Conservation (phyloP, 805 yeast species). For the Scheffersomyces stipitis region DNA sequence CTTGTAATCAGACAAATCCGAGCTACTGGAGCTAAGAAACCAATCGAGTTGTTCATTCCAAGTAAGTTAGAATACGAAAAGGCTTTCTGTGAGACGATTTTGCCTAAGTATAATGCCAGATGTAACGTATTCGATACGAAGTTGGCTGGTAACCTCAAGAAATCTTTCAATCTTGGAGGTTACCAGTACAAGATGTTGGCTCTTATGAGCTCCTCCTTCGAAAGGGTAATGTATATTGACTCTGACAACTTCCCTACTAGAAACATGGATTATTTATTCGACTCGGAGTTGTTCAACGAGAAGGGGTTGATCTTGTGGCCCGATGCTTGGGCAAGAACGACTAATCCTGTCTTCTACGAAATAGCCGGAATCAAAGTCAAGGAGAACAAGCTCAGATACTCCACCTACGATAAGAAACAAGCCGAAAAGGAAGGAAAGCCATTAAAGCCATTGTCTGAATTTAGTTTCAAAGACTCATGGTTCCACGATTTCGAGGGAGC, state of each 20-base stretch:
- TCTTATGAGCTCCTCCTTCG: slow-evolving; percentile 58
- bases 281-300: slow-evolving; percentile 45
- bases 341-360: slow-evolving; percentile 58
- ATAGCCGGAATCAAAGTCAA: slow-evolving; percentile 44
- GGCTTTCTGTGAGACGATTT: slow-evolving; percentile 42
- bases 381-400: slow-evolving; percentile 34
- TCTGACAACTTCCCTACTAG: slow-evolving; percentile 50
- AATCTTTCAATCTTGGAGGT: slow-evolving; percentile 36
- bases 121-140: slow-evolving; percentile 45
- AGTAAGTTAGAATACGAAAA: slow-evolving; percentile 44
- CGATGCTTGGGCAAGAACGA: slow-evolving; percentile 69
- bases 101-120: slow-evolving; percentile 45
- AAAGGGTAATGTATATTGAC: slow-evolving; percentile 48
- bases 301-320: slow-evolving; percentile 62
- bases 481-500: slow-evolving; percentile 65
- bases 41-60: slow-evolving; percentile 53
- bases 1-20: slow-evolving; percentile 49
- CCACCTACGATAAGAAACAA: slow-evolving; percentile 32
- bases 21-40: slow-evolving; percentile 43
- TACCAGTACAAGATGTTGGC: slow-evolving; percentile 57
- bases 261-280: slow-evolving; percentile 47
- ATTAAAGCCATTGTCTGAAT: slow-evolving; percentile 14
- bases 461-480: slow-evolving; percentile 32
- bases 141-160: slow-evolving; percentile 12
- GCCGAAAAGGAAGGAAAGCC: slow-evolving; percentile 34